Conservation (phyloP, 768 basidiomycete species). For the Epithele typhae region DNA sequence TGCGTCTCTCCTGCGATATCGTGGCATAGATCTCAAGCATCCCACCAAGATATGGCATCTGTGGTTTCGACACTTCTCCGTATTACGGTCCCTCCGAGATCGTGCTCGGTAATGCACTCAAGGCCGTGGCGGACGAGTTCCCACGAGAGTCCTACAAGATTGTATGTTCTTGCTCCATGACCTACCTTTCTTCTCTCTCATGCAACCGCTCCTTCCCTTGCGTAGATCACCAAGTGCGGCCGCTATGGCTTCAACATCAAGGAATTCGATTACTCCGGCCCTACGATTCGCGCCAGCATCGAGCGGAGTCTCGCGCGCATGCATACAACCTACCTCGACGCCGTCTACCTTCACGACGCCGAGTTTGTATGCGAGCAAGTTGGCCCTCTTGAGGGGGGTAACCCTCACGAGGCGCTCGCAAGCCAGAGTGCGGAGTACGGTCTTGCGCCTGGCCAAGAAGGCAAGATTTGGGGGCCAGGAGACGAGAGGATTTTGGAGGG, state of each 20-base stretch:
- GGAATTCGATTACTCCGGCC: conserved; percentile 72
- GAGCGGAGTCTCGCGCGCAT: conserved; percentile 62
- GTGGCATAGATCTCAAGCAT: background rate
- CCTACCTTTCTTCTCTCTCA: background rate
- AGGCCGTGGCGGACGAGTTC: conserved; percentile 59
- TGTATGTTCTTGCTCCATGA: conserved; percentile 37
- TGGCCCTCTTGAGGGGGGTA: conserved; percentile 46
- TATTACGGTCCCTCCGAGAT: conserved; percentile 81
- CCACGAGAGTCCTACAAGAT: conserved; percentile 76
- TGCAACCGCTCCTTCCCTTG: background rate
- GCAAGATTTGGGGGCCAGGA: conserved; percentile 56
- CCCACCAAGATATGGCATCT: conserved; percentile 65
- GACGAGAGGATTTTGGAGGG: conserved; percentile 72
- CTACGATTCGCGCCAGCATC: conserved; percentile 61
- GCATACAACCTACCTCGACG: conserved; percentile 74
- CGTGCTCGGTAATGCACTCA: conserved; percentile 63
- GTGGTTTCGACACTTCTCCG: conserved; percentile 77
- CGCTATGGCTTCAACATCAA: conserved; percentile 52
- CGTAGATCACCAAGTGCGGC: conserved; percentile 83
- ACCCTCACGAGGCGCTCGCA: conserved; percentile 51
- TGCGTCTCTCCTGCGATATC: background rate
- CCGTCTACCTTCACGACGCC: conserved; percentile 80
- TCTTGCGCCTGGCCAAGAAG: conserved; percentile 52
- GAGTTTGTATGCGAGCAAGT: conserved; percentile 66
- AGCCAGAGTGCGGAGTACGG: conserved; percentile 62